Base-by-base conservation (phyloP, 176 grass and related monocot species). In the Triticum urartu region DNA sequence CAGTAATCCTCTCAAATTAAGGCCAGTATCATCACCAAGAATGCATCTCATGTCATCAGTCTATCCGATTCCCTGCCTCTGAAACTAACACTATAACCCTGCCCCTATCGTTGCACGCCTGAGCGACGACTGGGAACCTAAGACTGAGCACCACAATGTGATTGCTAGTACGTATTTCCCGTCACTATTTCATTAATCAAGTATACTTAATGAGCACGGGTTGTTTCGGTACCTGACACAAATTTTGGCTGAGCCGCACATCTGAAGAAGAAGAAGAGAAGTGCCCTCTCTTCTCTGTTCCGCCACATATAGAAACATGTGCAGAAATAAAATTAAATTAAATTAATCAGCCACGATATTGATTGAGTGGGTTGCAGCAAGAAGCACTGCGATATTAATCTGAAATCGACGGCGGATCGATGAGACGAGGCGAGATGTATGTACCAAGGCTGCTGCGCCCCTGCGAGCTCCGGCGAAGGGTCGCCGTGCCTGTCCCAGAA, bases 61-160 rank as follows among this genome's bases (percentile, higher is more conserved):
- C 9, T 42, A 42, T 42, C 40, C 40, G 40, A 42, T 42, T 42
- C 40, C 0, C 40, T 42, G 0, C 40, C 40, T 0, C 40, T 11
- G 0, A 42, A 10, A 42, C 40, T 42, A 0, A 42, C 40, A 42
- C 40, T 9, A 42, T 0, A 42, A 1, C 1, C 9, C 9, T 42
- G 2, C 9, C 0, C 40, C 40, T 3, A 42, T 42, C 0, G 9
- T 42, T 9, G 40, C n/a, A n/a, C n/a, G n/a, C n/a, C n/a, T n/a
- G n/a, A n/a, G n/a, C n/a, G n/a, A n/a, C n/a, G n/a, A n/a, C n/a
- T n/a, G n/a, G n/a, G n/a, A n/a, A n/a, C n/a, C n/a, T n/a, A n/a
- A n/a, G n/a, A n/a, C n/a, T n/a, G n/a, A n/a, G 2, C 2, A 3
- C 1, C 0, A 42, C 7, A 1, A 9, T 8, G 7, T 2, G 38